phyloP scores from a whole-genome alignment of 2,329 filamentous ascomycete genomes.

The Fusarium redolens region DNA sequence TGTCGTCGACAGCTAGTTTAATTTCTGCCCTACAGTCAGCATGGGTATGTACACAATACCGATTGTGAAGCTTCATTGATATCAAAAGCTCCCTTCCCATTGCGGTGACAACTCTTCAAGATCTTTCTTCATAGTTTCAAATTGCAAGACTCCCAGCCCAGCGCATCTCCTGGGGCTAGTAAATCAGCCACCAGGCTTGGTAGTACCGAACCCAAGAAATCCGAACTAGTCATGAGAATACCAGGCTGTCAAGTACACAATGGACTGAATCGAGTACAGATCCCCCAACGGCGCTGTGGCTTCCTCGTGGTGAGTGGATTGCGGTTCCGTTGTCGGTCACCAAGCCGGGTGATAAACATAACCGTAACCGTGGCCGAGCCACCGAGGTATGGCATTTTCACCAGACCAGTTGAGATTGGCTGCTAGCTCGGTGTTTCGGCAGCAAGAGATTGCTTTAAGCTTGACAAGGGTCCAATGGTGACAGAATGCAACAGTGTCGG shows the following conservation, averaged over 20 bases:
- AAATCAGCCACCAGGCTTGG: slow-evolving; percentile 9
- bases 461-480: slow-evolving; percentile 13
- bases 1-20: background rate
- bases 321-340: slow-evolving; percentile 26
- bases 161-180: slow-evolving; percentile 12
- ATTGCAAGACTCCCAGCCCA: background rate
- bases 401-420: slow-evolving; percentile 18
- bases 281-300: slow-evolving; percentile 1
- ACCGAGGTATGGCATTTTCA: background rate
- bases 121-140: slow-evolving; percentile 9
- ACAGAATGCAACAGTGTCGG: background rate
- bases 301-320: slow-evolving; percentile 16
- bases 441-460: slow-evolving; percentile 26
- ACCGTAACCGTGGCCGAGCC: slow-evolving; percentile 6
- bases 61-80: background rate
- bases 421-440: slow-evolving; percentile 4
- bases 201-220: background rate
- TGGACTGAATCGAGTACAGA: background rate
- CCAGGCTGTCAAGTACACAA: slow-evolving; percentile 5
- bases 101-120: background rate
- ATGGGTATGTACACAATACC: background rate
- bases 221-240: slow-evolving; percentile 8
- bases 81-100: background rate
- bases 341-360: slow-evolving; percentile 33
- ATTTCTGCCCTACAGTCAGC: background rate